These are phyloP conservation scores for Penicillium samsonianum DNA, from an alignment of 495 filamentous ascomycete species.

Conservation along the genomic window DNA sequence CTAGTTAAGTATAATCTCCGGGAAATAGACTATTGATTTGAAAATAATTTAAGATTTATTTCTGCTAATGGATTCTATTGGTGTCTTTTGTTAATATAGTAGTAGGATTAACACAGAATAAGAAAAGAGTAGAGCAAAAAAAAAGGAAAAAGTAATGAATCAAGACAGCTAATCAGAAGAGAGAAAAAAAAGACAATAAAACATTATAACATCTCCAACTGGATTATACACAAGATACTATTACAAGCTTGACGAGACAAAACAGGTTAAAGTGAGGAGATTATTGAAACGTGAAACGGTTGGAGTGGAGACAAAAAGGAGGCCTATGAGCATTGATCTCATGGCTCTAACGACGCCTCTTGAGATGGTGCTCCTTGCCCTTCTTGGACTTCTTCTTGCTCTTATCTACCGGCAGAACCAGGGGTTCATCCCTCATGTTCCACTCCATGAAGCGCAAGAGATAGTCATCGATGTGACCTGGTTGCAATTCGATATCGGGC, in stretches of 20 bases:
- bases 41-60: neutral
- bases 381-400: slow-evolving; percentile 76
- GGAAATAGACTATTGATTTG: neutral
- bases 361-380: slow-evolving; percentile 65
- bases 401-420: slow-evolving; percentile 78
- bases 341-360: slow-evolving; percentile 37
- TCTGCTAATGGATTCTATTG: neutral
- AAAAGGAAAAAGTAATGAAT: neutral
- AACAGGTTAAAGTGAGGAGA: neutral
- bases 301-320: neutral
- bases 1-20: neutral
- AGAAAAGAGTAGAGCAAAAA: neutral
- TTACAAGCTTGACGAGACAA: neutral
- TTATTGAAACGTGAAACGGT: slow-evolving; percentile 5
- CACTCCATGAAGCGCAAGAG: slow-evolving; percentile 77
- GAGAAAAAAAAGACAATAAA: neutral
- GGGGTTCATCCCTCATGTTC: slow-evolving; percentile 74
- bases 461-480: slow-evolving; percentile 76
- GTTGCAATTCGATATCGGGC: slow-evolving; percentile 36
- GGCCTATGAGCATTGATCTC: neutral
- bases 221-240: neutral
- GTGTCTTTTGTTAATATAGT: neutral
- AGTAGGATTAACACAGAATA: neutral
- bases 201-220: neutral
- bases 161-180: neutral